phyloP scores from a whole-genome alignment of 202 grass and related monocot species.

The Brachypodium distachyon region DNA sequence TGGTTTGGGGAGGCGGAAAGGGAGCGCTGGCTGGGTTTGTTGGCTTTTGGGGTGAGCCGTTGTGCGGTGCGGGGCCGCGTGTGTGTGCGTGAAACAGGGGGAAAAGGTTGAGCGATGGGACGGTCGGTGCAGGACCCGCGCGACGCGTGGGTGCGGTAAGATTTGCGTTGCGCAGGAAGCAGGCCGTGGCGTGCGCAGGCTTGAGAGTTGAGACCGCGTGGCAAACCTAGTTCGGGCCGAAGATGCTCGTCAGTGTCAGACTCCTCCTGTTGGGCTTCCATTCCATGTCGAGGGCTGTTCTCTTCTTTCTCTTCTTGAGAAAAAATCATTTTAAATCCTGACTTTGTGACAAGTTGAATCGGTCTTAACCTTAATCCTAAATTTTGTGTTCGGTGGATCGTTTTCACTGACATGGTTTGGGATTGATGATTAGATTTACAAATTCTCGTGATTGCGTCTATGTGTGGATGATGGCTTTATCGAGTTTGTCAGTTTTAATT shows the following conservation, averaged over 20 bases:
- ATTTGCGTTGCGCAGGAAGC: neutral
- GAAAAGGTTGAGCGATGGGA: neutral
- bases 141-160: neutral
- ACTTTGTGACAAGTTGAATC: too few relatives aligned
- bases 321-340: too few relatives aligned
- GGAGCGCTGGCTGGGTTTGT: neutral
- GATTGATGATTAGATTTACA: too few relatives aligned
- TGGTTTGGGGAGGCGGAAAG: constrained; percentile 2
- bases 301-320: too few relatives aligned
- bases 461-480: too few relatives aligned
- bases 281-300: too few relatives aligned
- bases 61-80: constrained; percentile 27
- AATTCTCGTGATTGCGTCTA: too few relatives aligned
- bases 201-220: too few relatives aligned
- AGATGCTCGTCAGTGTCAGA: neutral
- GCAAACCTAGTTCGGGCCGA: neutral
- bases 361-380: too few relatives aligned
- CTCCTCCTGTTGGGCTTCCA: neutral
- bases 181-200: neutral
- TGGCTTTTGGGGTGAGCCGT: constrained; percentile 26
- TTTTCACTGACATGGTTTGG: too few relatives aligned
- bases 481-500: too few relatives aligned
- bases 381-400: too few relatives aligned
- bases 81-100: constrained; percentile 17
- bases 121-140: neutral